Evolutionary conservation across 2,329 filamentous ascomycete genomes (phyloP), one percentile per base, ranked within the genome.

Genomic region (Cytospora piceicola): DNA sequence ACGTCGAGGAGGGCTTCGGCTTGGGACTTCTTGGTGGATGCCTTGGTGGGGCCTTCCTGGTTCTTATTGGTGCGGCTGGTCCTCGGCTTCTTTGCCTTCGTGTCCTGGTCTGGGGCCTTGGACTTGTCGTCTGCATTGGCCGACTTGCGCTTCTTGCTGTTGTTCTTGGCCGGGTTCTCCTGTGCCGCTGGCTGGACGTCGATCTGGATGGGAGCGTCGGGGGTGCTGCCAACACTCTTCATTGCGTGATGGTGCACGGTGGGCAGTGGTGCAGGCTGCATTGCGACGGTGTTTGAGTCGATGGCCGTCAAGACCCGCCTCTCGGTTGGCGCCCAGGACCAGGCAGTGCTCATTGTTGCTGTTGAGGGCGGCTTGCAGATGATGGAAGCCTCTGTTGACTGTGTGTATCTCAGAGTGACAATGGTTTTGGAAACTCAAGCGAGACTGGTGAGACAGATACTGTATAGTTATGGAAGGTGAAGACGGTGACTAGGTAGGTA

Each of bases 1-100:
- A 75, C 64, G 58, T 73, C 72, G 29, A 72, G 64, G 6, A 57
- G 52, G 22, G 30, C 30, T 29, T 57, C 58, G 34, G 39, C 63
- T 9, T 24, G 24, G 22, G n/a, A n/a, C 52, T 63, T 58, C 46
- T 49, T 49, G 46, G n/a, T 24, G 8, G 46, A 12, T 24, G 46
- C n/a, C n/a, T 49, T 24, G 3, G n/a, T 24, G n/a, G 46, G n/a
- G n/a, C 17, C n/a, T 20, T 49, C 42, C 7, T 46, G 9, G 8
- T 11, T 49, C n/a, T 22, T 49, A 3, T 49, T 24, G n/a, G 1
- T 22, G 46, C 46, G 46, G 46, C 46, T 49, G 46, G 46, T 49
- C 46, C 22, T 49, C 3, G 46, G 46, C 46, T 49, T 49, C 46
- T 49, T 49, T 4, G 46, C 46, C n/a, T 7, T 20, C 27, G 27